Evolutionary conservation across 1,284 basidiomycete species (phyloP).

Genomic region (Apiotrichum akiyoshidainum): DNA sequence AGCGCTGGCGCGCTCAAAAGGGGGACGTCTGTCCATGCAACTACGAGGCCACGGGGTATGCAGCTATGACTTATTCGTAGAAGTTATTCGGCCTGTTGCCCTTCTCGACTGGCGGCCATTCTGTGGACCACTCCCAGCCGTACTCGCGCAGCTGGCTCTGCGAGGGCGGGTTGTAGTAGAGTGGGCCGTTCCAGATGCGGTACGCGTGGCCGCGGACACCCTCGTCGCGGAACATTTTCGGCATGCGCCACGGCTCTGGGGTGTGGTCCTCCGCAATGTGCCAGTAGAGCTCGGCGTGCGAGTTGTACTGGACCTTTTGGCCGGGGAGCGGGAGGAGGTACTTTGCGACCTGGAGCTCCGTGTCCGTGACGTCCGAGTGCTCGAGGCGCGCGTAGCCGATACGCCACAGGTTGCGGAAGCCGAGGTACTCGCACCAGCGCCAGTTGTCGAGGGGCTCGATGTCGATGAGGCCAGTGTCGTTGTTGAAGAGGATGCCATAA

Average conservation of each 20-base stretch:
- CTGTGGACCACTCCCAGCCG: slow-evolving; percentile 24
- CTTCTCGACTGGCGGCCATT: slow-evolving; percentile 11
- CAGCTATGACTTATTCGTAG: neutral
- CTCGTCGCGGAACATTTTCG: slow-evolving; percentile 39
- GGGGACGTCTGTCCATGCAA: too few species aligned
- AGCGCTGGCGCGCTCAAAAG: too few species aligned
- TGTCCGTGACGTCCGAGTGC: slow-evolving; percentile 47
- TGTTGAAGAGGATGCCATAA: slow-evolving; percentile 68
- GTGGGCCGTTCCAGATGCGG: slow-evolving; percentile 43
- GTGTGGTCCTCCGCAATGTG: slow-evolving; percentile 65
- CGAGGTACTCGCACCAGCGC: slow-evolving; percentile 79
- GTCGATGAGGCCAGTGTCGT: slow-evolving; percentile 46
- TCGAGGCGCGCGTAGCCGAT: slow-evolving; percentile 55
- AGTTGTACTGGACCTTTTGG: slow-evolving; percentile 59
- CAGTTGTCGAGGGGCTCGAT: slow-evolving; percentile 55
- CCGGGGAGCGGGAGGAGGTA: slow-evolving; percentile 69
- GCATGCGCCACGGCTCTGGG: slow-evolving; percentile 54
- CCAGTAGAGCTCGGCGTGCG: slow-evolving; percentile 62
- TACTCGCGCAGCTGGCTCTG: slow-evolving; percentile 34
- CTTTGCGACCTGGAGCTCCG: slow-evolving; percentile 61
- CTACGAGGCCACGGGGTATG: too few species aligned
- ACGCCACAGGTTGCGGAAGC: slow-evolving; percentile 75
- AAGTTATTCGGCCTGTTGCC: neutral
- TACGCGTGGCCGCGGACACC: slow-evolving; percentile 29
- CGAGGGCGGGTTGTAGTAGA: slow-evolving; percentile 48